Percentiles rank a stretch among this genome's conserved stretches.
These are phyloP conservation scores for Lactarius quietus DNA, from an alignment of 768 basidiomycete genomes.

Conservation along the genomic window DNA sequence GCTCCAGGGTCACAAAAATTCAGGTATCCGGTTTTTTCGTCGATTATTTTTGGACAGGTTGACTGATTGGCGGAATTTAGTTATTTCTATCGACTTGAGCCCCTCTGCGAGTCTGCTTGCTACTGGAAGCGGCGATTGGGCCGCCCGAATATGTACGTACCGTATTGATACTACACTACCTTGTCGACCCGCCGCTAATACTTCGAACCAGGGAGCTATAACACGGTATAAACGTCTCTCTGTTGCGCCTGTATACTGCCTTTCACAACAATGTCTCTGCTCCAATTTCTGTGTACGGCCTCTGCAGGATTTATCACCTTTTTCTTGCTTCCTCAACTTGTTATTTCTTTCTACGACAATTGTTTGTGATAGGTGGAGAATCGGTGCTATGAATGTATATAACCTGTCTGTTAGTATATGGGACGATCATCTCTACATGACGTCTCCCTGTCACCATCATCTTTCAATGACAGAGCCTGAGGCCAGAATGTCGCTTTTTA, in stretches of 20 bases:
- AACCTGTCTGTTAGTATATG: conserved; percentile 15
- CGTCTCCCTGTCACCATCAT: conserved; percentile 1
- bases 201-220: conserved; percentile 28
- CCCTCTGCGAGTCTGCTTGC: conserved; percentile 59
- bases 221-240: conserved; percentile 20
- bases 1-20: conserved; percentile 80
- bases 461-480: conserved; percentile 14
- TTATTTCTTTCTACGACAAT: conserved; percentile 4
- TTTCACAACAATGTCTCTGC: conserved; percentile 15
- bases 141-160: conserved; percentile 62
- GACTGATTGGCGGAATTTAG: conserved; percentile 32
- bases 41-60: conserved; percentile 2
- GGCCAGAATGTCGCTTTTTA: conserved; percentile 6
- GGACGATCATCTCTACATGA: conserved; percentile 9
- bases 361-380: conserved; percentile 18
- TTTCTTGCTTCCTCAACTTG: conserved; percentile 21
- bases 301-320: conserved; percentile 10
- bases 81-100: conserved; percentile 70
- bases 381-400: conserved; percentile 19
- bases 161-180: background rate
- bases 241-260: background rate
- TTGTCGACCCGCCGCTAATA: conserved; percentile 7
- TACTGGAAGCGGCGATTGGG: conserved; percentile 69
- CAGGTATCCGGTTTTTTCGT: conserved; percentile 37
- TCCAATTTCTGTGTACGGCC: conserved; percentile 11